Percentiles rank a stretch among this genome's conserved stretches.
These are phyloP conservation scores for Colletotrichum cereale DNA, from an alignment of 2,329 filamentous ascomycete species.

Conservation along the genomic window DNA sequence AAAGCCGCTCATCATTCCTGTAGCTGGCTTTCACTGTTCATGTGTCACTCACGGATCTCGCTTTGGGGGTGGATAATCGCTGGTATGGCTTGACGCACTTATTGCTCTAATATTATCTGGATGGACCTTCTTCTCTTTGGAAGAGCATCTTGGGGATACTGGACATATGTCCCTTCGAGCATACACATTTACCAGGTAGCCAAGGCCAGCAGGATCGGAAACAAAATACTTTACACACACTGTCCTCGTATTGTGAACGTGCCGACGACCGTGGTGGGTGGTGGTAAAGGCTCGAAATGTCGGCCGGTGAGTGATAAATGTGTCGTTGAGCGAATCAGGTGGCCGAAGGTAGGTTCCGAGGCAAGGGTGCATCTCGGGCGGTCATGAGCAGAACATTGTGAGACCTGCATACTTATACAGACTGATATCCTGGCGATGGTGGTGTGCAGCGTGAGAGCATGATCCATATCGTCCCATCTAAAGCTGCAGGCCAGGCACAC, in stretches of 20 bases:
- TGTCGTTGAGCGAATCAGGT: constrained; percentile 20
- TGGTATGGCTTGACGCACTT: neutral
- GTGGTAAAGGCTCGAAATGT: constrained; percentile 1
- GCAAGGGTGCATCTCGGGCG: constrained; percentile 19
- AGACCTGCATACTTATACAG: constrained; percentile 37
- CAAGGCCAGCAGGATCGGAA: neutral
- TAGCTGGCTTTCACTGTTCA: neutral
- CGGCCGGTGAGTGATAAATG: constrained; percentile 1
- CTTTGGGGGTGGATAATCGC: neutral
- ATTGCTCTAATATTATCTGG: neutral
- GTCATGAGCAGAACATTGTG: constrained; percentile 32
- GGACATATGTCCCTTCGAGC: neutral
- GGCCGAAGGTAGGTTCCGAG: constrained; percentile 1
- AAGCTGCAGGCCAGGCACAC: constrained; percentile 32
- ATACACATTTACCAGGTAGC: neutral
- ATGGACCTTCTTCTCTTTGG: neutral
- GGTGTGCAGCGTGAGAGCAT: constrained; percentile 35
- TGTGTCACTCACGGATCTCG: neutral
- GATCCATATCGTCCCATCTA: constrained; percentile 36
- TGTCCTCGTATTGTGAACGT: neutral
- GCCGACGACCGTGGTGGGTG: neutral
- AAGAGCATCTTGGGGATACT: neutral
- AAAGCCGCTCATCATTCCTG: neutral
- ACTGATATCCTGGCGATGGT: constrained; percentile 15
- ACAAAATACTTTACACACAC: neutral